phyloP scores from a whole-genome alignment of 805 yeast genomes.

The Candida piceae region DNA sequence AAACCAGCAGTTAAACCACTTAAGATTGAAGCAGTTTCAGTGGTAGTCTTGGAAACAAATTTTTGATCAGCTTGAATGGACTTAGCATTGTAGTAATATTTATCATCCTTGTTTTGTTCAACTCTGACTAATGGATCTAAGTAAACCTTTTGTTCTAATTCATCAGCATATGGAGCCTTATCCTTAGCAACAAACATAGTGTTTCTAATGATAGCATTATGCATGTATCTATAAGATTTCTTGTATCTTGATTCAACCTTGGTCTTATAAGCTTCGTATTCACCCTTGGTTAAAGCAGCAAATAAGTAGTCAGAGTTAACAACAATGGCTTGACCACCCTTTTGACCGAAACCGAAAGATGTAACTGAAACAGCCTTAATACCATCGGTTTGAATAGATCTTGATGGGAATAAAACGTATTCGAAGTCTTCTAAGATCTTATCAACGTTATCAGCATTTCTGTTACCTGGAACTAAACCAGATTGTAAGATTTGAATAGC shows the following conservation, averaged over 20 bases:
- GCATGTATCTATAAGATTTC: slow-evolving; percentile 91
- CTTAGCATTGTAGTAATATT: slow-evolving; percentile 44
- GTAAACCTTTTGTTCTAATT: slow-evolving; percentile 84
- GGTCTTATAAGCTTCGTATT: slow-evolving; percentile 64
- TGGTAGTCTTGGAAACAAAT: slow-evolving; percentile 44
- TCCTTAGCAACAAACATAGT: slow-evolving; percentile 90
- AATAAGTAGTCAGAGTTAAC: slow-evolving; percentile 91
- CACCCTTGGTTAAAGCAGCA: slow-evolving; percentile 68
- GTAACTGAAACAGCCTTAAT: slow-evolving; percentile 95
- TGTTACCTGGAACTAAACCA: slow-evolving; percentile 97
- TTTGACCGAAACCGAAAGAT: slow-evolving; percentile 99
- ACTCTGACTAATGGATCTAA: slow-evolving; percentile 93
- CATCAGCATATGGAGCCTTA: slow-evolving; percentile 87
- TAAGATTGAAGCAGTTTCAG: slow-evolving; percentile 61
- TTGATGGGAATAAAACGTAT: slow-evolving; percentile 89
- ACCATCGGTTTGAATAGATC: slow-evolving; percentile 91
- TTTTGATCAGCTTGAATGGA: slow-evolving; percentile 40
- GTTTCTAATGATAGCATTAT: slow-evolving; percentile 88
- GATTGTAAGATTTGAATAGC: slow-evolving; percentile 86
- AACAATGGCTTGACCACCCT: slow-evolving; percentile 94
- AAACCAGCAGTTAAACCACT: slow-evolving; percentile 44
- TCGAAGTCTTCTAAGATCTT: slow-evolving; percentile 74
- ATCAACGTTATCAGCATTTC: slow-evolving; percentile 97
- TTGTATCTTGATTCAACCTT: slow-evolving; percentile 80
- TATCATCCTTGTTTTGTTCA: slow-evolving; percentile 30